Conservation (phyloP, 2,329 filamentous ascomycete species). For the Xylaria sp. region DNA sequence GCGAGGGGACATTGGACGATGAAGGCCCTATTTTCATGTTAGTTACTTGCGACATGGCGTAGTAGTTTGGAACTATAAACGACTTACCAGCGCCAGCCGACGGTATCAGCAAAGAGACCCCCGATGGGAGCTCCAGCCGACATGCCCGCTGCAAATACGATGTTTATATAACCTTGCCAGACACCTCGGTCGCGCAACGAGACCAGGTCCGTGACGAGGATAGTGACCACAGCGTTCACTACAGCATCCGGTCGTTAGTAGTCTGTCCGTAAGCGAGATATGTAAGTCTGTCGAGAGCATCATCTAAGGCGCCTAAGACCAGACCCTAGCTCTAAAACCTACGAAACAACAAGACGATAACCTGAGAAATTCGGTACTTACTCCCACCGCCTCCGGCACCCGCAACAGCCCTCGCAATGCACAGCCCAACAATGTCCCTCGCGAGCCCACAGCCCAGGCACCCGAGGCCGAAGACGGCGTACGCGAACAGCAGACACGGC, state of each 20-base stretch:
- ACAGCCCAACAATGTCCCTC: conserved; percentile 55
- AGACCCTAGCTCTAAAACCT: not conserved
- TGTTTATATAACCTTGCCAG: conserved; percentile 54
- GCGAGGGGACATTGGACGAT: conserved; percentile 76
- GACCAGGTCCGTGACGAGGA: conserved; percentile 63
- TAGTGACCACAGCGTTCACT: conserved; percentile 56
- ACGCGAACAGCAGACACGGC: conserved; percentile 52
- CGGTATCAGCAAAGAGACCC: conserved; percentile 45
- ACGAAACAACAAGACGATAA: too few species aligned
- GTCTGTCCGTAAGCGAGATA: too few species aligned
- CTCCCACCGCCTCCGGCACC: conserved; percentile 56
- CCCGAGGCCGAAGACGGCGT: conserved; percentile 60
- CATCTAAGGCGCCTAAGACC: not conserved
- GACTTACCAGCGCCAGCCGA: conserved; percentile 59
- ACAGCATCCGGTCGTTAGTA: too few species aligned
- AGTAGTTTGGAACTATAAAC: not conserved
- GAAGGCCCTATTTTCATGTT: conserved; percentile 67
- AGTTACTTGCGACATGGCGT: conserved; percentile 3
- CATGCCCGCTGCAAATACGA: conserved; percentile 51
- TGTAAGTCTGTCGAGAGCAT: too few species aligned
- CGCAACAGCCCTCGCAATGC: conserved; percentile 47
- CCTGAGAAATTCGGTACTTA: not conserved
- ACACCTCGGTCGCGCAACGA: conserved; percentile 59
- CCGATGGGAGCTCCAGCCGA: conserved; percentile 51
- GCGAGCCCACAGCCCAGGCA: conserved; percentile 60